phyloP scores from a whole-genome alignment of 495 filamentous ascomycete species.

The Penicillium arizonense region DNA sequence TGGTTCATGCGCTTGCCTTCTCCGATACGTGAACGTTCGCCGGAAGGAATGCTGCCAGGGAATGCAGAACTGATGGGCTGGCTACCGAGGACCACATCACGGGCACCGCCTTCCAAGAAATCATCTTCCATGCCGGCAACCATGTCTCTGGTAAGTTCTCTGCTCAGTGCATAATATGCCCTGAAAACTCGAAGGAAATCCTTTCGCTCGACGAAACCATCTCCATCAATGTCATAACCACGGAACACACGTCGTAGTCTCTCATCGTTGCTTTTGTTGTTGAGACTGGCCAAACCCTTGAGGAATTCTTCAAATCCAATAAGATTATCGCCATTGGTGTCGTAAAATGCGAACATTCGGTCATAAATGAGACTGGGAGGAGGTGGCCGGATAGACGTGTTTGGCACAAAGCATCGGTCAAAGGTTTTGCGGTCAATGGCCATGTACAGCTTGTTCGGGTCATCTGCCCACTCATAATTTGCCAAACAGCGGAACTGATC shows the following conservation, averaged over 20 bases:
- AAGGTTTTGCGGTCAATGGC: conserved; percentile 92
- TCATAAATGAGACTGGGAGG: conserved; percentile 90
- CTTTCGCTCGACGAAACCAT: conserved; percentile 82
- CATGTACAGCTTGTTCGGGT: conserved; percentile 71
- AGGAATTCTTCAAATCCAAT: conserved; percentile 96
- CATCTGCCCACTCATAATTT: conserved; percentile 77
- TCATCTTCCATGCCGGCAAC: conserved; percentile 80
- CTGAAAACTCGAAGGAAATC: conserved; percentile 92
- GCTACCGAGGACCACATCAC: conserved; percentile 69
- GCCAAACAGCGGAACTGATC: conserved; percentile 95
- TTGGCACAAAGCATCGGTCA: conserved; percentile 83
- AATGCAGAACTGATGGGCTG: conserved; percentile 76
- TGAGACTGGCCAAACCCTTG: conserved; percentile 76
- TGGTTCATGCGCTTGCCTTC: conserved; percentile 61
- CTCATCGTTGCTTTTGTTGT: conserved; percentile 63
- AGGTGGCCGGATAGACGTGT: conserved; percentile 68
- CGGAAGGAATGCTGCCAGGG: conserved; percentile 62
- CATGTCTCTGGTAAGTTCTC: conserved; percentile 81
- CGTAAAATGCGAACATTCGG: conserved; percentile 95
- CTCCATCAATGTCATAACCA: conserved; percentile 86
- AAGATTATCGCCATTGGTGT: conserved; percentile 79
- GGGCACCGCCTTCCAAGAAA: conserved; percentile 68
- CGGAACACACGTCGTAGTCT: conserved; percentile 74
- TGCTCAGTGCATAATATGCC: conserved; percentile 82
- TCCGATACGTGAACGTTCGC: conserved; percentile 54